These are phyloP conservation scores for Rheum nobile DNA, from an alignment of 148 eudicot species.

Conservation along the genomic window DNA sequence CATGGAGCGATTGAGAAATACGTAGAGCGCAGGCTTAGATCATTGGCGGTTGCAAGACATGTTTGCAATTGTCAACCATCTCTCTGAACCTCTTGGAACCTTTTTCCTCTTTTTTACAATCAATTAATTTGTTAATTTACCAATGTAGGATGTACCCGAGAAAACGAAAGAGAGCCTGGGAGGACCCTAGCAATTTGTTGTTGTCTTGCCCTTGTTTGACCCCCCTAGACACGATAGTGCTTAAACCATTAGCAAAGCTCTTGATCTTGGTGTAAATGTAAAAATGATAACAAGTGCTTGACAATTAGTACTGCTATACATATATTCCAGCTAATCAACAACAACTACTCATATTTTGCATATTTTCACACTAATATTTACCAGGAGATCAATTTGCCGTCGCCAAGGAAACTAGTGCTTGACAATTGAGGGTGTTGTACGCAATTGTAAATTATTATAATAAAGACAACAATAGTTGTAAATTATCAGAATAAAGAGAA, in stretches of 20 bases:
- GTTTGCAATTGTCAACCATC: constrained; percentile 11
- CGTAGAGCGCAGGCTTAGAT: constrained; percentile 68
- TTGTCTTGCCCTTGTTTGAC: too few relatives aligned
- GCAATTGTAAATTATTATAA: too few relatives aligned
- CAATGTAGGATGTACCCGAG: constrained; percentile 52
- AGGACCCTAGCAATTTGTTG: constrained; percentile 43
- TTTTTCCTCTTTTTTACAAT: too few relatives aligned
- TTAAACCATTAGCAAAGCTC: too few relatives aligned
- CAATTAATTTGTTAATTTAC: neutral
- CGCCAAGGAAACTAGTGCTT: too few relatives aligned
- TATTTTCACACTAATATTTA: too few relatives aligned
- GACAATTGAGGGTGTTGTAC: too few relatives aligned
- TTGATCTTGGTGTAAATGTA: constrained; percentile 48
- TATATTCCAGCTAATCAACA: neutral
- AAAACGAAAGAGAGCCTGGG: constrained; percentile 43
- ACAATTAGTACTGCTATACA: neutral
- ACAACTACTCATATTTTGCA: neutral
- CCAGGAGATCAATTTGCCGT: too few relatives aligned
- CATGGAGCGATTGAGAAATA: too few relatives aligned
- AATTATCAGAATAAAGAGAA: too few relatives aligned
- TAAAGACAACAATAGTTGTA: too few relatives aligned
- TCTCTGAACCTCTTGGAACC: neutral
- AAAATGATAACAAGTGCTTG: constrained; percentile 46
- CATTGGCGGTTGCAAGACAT: constrained; percentile 65
- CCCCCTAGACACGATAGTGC: too few relatives aligned